Percentiles rank a stretch among this genome's conserved stretches.
Conservation (phyloP, 1,284 basidiomycete species). For the Cryptococcus floricola region DNA sequence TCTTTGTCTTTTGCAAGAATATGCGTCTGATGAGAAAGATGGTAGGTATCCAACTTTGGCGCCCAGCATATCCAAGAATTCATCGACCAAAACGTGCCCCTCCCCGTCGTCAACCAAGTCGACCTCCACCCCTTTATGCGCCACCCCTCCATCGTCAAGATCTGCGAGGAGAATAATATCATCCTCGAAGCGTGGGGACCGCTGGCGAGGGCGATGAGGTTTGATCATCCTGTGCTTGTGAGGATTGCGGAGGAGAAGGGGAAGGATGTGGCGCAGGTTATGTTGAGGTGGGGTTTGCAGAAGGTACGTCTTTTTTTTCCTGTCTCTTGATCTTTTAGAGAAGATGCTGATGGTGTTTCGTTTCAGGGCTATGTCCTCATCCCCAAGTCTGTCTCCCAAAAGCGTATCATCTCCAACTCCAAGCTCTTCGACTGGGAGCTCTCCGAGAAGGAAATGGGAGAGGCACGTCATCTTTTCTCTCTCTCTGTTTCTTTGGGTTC, state of each 20-base stretch:
- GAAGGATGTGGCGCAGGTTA: constrained; percentile 51
- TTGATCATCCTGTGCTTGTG: constrained; percentile 48
- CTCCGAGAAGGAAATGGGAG: constrained; percentile 49
- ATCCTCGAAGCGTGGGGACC: constrained; percentile 53
- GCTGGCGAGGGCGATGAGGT: constrained; percentile 49
- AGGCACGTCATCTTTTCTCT: constrained; percentile 26
- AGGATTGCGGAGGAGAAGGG: constrained; percentile 44
- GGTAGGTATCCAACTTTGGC: constrained; percentile 49
- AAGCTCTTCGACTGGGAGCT: constrained; percentile 53
- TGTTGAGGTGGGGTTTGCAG: constrained; percentile 55
- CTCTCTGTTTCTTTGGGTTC: neutral
- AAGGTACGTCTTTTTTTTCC: constrained; percentile 32
- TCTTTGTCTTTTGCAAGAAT: neutral
- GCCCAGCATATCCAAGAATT: constrained; percentile 53
- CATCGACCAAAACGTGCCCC: constrained; percentile 34
- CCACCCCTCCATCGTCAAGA: constrained; percentile 50
- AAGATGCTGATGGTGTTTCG: constrained; percentile 2
- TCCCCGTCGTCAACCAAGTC: constrained; percentile 49
- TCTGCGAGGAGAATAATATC: constrained; percentile 51
- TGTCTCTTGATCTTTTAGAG: neutral
- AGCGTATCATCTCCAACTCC: constrained; percentile 52
- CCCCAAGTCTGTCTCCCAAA: constrained; percentile 53
- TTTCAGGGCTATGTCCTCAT: constrained; percentile 50
- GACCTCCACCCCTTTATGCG: constrained; percentile 52
- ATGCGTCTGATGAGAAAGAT: neutral